Percentiles rank a stretch among this genome's conserved stretches.
Conservation (phyloP, 139 green algal species). For the Chlorella sp. region DNA sequence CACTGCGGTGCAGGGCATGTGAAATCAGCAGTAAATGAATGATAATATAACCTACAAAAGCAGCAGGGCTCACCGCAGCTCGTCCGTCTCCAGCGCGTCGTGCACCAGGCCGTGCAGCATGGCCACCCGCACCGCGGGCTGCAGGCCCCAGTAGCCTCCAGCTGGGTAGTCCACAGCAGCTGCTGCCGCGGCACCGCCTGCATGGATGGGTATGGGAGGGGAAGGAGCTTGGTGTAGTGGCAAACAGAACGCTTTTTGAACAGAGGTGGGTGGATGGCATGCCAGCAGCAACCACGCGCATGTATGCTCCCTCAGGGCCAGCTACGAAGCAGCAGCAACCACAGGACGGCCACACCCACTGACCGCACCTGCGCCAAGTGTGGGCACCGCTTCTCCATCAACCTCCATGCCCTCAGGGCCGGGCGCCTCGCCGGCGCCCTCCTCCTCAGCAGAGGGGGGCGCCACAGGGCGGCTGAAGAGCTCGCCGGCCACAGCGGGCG, state of each 20-base stretch:
- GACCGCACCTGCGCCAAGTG: background rate
- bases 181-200: background rate
- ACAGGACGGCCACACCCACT: too few species aligned
- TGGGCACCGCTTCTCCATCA: background rate
- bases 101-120: constrained; percentile 50
- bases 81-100: constrained; percentile 50
- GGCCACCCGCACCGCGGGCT: constrained; percentile 30
- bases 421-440: background rate
- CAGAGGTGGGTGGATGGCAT: too few species aligned
- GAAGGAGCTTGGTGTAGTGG: too few species aligned
- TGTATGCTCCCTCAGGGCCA: too few species aligned
- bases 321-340: too few species aligned
- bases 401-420: background rate
- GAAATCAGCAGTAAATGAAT: too few species aligned
- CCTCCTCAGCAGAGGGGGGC: background rate
- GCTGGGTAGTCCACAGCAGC: constrained; percentile 19
- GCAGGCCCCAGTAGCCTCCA: constrained; percentile 50
- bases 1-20: too few species aligned
- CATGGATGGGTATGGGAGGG: background rate
- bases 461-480: background rate
- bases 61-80: constrained; percentile 29
- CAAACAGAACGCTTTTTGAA: too few species aligned
- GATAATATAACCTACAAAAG: too few species aligned
- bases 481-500: constrained; percentile 30
- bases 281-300: too few species aligned